Conservation (phyloP, 73 alveolate species). For the Uronychia binucleata region DNA sequence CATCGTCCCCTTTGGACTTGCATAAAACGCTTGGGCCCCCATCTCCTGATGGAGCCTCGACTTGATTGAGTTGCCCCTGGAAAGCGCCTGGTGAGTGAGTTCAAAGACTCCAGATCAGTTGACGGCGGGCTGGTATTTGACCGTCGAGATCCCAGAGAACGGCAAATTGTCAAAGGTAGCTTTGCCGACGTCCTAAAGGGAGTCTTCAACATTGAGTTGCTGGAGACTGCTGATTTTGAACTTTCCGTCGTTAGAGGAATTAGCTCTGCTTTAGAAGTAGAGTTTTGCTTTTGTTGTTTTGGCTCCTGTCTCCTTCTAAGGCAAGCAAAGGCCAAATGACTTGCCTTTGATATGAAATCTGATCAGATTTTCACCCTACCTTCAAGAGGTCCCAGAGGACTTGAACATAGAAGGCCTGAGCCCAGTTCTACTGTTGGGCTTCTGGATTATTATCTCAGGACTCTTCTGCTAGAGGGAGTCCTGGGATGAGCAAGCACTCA, state of each 20-base stretch:
- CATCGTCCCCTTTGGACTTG: not conserved
- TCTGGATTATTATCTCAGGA: not conserved
- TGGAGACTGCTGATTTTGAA: not conserved
- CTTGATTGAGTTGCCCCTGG: not conserved
- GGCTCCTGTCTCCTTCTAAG: not conserved
- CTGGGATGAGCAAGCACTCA: not conserved
- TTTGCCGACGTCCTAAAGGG: not conserved
- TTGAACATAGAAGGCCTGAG: not conserved
- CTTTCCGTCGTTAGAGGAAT: not conserved
- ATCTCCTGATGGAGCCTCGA: not conserved
- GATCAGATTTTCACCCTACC: not conserved
- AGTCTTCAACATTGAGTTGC: not conserved
- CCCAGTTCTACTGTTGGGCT: not conserved
- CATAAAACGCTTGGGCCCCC: not conserved
- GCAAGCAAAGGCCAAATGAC: not conserved
- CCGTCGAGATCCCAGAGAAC: not conserved
- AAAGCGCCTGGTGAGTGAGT: not conserved
- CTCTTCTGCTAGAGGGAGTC: not conserved
- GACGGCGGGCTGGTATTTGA: not conserved
- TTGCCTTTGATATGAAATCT: not conserved
- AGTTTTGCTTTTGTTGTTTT: not conserved
- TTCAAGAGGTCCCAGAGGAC: not conserved
- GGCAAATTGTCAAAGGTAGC: not conserved
- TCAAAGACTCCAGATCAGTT: not conserved
- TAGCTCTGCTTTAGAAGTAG: not conserved